Evolutionary conservation across 2,329 filamentous ascomycete genomes (phyloP).

Genomic region (Lanzia echinophila): DNA sequence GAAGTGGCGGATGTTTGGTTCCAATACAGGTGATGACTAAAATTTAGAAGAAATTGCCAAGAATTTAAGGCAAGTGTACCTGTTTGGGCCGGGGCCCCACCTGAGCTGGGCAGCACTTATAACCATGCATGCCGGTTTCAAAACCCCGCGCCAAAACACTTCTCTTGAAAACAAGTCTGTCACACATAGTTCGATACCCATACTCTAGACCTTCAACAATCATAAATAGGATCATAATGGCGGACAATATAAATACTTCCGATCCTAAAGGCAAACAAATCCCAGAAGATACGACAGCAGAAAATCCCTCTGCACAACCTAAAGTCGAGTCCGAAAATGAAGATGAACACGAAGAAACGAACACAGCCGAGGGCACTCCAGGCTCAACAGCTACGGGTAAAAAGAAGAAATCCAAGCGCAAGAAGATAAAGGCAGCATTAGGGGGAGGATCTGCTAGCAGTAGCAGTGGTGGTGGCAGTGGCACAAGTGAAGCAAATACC

Average conservation of each 20-base stretch:
- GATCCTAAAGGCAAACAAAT: slow-evolving; percentile 45
- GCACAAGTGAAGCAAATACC: slow-evolving; percentile 27
- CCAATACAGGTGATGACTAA: no score
- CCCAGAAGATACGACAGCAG: slow-evolving; percentile 17
- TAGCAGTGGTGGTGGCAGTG: slow-evolving; percentile 16
- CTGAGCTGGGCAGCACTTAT: no score
- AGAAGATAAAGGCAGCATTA: slow-evolving; percentile 46
- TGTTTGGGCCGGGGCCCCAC: no score
- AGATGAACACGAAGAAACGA: slow-evolving; percentile 32
- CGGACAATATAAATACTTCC: slow-evolving; percentile 57
- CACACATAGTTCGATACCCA: not conserved
- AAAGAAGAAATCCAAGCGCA: slow-evolving; percentile 61
- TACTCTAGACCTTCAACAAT: not conserved
- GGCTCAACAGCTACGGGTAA: slow-evolving; percentile 32
- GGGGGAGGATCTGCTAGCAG: slow-evolving; percentile 1
- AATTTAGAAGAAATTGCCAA: no score
- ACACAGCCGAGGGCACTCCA: slow-evolving; percentile 22
- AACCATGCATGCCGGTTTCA: not conserved
- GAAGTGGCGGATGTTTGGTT: no score
- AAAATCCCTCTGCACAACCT: slow-evolving; percentile 18
- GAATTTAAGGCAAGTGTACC: no score
- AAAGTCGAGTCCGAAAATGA: slow-evolving; percentile 41
- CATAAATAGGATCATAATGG: slow-evolving; percentile 31
- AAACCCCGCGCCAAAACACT: not conserved
- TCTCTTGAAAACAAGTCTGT: not conserved